phyloP scores from a whole-genome alignment of 2,329 filamentous ascomycete species.

The Claviceps lovelessii region DNA sequence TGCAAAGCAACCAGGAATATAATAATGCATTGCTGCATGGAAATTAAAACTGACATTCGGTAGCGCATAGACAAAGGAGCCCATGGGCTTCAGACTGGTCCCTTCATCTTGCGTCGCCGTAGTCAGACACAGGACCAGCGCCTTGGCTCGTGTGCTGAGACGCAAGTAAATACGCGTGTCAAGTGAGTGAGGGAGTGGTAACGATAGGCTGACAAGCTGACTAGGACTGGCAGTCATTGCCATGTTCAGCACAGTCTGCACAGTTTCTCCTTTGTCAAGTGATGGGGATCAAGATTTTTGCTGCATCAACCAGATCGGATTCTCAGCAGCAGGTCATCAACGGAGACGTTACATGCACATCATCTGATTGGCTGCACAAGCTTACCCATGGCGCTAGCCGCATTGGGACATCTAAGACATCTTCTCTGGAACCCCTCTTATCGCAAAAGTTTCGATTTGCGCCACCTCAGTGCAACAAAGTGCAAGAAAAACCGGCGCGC shows the following conservation, averaged over 20 bases:
- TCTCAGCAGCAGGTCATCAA: background rate
- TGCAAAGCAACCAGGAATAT: conserved; percentile 17
- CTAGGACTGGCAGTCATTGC: background rate
- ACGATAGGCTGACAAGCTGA: conserved; percentile 26
- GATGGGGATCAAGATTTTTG: background rate
- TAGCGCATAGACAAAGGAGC: conserved; percentile 87
- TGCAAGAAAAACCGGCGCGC: background rate
- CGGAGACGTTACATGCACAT: background rate
- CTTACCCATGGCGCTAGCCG: background rate
- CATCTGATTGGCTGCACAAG: conserved; percentile 8
- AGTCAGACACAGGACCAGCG: conserved; percentile 45
- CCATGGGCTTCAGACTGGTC: conserved; percentile 44
- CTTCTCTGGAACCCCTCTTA: background rate
- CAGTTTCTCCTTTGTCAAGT: background rate
- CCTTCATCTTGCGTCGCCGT: conserved; percentile 40
- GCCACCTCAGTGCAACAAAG: background rate
- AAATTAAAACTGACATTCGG: conserved; percentile 50
- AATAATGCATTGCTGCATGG: conserved; percentile 8
- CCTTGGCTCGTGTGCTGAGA: conserved; percentile 42
- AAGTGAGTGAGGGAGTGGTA: conserved; percentile 44
- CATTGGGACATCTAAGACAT: background rate
- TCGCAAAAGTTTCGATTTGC: background rate
- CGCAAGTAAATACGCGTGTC: conserved; percentile 49
- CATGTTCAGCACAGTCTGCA: background rate
- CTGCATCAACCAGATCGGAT: background rate